Percentiles rank a stretch among this genome's conserved stretches.
These are phyloP conservation scores for Colletotrichum sp. DNA, from an alignment of 2,329 filamentous ascomycete species.

Conservation along the genomic window DNA sequence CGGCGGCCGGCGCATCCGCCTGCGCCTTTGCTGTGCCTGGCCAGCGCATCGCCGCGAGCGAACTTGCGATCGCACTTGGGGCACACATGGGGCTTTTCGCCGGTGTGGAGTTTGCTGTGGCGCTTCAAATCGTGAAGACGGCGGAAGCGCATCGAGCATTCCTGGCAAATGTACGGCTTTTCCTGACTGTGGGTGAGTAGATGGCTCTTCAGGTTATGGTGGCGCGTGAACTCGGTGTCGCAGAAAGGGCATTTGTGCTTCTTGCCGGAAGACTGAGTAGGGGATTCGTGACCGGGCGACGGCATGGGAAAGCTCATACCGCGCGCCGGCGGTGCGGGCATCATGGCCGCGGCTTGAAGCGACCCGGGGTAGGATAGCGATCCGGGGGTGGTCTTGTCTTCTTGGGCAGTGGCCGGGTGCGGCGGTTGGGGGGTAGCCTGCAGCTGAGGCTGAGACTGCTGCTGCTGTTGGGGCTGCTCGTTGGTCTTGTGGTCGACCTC, in stretches of 20 bases:
- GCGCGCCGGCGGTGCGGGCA: conserved; percentile 51
- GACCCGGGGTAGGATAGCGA: conserved; percentile 63
- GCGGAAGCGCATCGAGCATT: conserved; percentile 92
- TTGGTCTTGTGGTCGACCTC: conserved; percentile 54
- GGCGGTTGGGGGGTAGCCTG: conserved; percentile 44
- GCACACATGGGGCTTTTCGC: conserved; percentile 93
- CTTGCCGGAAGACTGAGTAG: conserved; percentile 68
- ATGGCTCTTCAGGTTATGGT: conserved; percentile 97
- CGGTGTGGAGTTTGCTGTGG: conserved; percentile 95
- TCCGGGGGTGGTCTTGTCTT: conserved; percentile 53
- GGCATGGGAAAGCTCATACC: conserved; percentile 65
- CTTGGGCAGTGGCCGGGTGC: conserved; percentile 51
- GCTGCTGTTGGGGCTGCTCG: conserved; percentile 30
- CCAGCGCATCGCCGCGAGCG: conserved; percentile 91
- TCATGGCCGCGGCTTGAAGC: conserved; percentile 45
- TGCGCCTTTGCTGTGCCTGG: conserved; percentile 92
- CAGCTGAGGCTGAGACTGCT: conserved; percentile 46
- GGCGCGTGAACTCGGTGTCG: conserved; percentile 93
- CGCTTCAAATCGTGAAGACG: conserved; percentile 94
- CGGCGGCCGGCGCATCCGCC: conserved; percentile 93
- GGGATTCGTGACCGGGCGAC: conserved; percentile 46
- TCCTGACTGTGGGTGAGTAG: conserved; percentile 97
- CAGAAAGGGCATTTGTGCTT: conserved; percentile 98
- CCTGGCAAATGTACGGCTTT: conserved; percentile 93
- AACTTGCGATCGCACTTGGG: conserved; percentile 95